Evolutionary conservation across 2,329 filamentous ascomycete species (phyloP).

Genomic region (Trichophyton schoenleinii): DNA sequence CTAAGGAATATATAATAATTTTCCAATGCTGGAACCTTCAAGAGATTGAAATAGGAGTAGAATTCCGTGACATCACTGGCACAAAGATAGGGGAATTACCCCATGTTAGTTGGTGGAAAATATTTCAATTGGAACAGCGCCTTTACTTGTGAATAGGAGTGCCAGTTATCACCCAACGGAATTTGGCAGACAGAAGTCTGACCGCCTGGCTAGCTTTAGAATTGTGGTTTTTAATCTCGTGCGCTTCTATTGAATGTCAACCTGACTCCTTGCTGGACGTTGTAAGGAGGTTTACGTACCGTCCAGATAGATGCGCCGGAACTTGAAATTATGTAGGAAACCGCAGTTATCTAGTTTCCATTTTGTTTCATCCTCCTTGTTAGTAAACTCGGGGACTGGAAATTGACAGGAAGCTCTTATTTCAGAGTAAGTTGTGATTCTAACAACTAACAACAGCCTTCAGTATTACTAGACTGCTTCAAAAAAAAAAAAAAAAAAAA

Average conservation of each 20-base stretch:
- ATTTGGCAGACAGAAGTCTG: conserved; percentile 23
- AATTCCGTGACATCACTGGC: conserved; percentile 25
- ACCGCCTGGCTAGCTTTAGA: conserved; percentile 27
- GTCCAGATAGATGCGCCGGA: conserved; percentile 30
- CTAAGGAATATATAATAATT: conserved; percentile 12
- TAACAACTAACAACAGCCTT: conserved; percentile 14
- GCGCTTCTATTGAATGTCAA: conserved; percentile 18
- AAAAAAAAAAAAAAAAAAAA: no score
- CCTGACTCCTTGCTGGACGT: background rate
- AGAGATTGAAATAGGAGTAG: conserved; percentile 29
- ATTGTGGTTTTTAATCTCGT: conserved; percentile 26
- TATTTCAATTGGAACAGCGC: background rate
- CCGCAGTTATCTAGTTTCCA: conserved; percentile 21
- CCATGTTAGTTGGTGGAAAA: background rate
- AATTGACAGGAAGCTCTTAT: conserved; percentile 24
- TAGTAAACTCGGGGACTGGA: conserved; percentile 11
- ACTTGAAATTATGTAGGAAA: conserved; percentile 25
- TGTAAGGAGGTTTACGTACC: conserved; percentile 17
- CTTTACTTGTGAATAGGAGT: conserved; percentile 30
- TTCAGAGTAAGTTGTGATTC: conserved; percentile 30
- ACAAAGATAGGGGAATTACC: background rate
- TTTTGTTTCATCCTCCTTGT: conserved; percentile 14
- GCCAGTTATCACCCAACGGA: conserved; percentile 29
- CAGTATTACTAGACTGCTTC: background rate
- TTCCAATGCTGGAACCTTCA: conserved; percentile 21